These are phyloP conservation scores for Trichosporon sp. DNA, from an alignment of 1,284 basidiomycete species.

Conservation along the genomic window DNA sequence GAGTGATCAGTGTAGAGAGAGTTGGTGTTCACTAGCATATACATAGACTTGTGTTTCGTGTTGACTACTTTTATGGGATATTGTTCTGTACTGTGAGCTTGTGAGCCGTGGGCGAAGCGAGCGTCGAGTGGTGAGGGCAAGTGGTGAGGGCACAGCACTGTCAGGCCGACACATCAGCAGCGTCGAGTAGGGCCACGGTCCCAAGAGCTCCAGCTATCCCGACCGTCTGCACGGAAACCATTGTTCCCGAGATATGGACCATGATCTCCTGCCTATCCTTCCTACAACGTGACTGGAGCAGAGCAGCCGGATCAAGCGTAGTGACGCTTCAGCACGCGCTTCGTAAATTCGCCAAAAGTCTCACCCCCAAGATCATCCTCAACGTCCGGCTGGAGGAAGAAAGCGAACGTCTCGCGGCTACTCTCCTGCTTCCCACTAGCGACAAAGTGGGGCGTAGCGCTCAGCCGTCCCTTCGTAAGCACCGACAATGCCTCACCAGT, in stretches of 20 bases:
- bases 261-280: neutral
- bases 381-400: conserved; percentile 89
- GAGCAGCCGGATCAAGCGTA: conserved; percentile 49
- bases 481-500: conserved; percentile 87
- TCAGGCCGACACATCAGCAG: too few relatives aligned
- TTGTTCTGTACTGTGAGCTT: neutral
- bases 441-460: conserved; percentile 88
- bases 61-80: neutral
- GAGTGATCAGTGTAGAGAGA: neutral
- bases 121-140: neutral
- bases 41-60: neutral
- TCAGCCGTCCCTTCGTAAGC: conserved; percentile 62
- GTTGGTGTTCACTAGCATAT: neutral
- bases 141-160: too few relatives aligned
- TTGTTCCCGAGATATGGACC: too few relatives aligned
- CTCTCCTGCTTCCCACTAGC: conserved; percentile 49
- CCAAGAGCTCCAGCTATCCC: too few relatives aligned
- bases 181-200: too few relatives aligned
- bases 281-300: neutral
- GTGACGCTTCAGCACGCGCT: conserved; percentile 71
- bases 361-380: conserved; percentile 65
- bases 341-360: conserved; percentile 85
- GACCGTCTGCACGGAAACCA: too few relatives aligned
- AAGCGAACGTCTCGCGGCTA: conserved; percentile 72
- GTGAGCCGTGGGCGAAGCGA: too few relatives aligned